Evolutionary conservation across 225 moss, liverwort and hornwort genomes (phyloP).

Genomic region (Antitrichia curtipendula): DNA sequence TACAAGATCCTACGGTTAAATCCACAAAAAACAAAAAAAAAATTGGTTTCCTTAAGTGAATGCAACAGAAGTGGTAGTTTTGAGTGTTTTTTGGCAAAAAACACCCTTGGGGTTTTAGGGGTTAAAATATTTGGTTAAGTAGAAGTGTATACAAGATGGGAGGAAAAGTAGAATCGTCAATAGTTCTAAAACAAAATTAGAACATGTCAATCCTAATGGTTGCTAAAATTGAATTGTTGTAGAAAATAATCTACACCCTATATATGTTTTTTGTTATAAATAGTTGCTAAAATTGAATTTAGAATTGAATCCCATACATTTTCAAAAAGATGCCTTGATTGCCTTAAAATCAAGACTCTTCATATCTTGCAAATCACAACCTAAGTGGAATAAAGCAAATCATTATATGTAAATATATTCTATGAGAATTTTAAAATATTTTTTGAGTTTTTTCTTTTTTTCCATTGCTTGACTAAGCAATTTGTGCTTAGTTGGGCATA

Average conservation of each 20-base stretch:
- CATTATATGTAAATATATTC: background rate
- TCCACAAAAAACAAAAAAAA: no score
- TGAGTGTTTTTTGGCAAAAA: no score
- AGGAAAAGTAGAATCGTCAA: background rate
- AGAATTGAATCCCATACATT: background rate
- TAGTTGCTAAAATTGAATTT: background rate
- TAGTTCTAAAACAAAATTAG: background rate
- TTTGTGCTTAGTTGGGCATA: background rate
- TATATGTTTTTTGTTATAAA: no score
- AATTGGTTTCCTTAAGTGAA: no score
- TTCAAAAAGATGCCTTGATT: background rate
- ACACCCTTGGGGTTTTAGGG: no score
- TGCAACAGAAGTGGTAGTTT: no score
- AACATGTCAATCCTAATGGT: background rate
- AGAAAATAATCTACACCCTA: background rate
- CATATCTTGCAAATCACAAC: background rate
- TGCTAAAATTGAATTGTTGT: no score
- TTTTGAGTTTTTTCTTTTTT: background rate
- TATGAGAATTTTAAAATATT: background rate
- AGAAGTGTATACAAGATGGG: background rate
- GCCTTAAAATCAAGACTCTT: background rate
- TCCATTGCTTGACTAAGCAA: fast-evolving
- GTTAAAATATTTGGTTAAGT: background rate
- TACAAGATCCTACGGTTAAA: no score
- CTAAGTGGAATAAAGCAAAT: background rate